phyloP scores from a whole-genome alignment of 176 grass and related monocot genomes.

The Juncus inflexus region DNA sequence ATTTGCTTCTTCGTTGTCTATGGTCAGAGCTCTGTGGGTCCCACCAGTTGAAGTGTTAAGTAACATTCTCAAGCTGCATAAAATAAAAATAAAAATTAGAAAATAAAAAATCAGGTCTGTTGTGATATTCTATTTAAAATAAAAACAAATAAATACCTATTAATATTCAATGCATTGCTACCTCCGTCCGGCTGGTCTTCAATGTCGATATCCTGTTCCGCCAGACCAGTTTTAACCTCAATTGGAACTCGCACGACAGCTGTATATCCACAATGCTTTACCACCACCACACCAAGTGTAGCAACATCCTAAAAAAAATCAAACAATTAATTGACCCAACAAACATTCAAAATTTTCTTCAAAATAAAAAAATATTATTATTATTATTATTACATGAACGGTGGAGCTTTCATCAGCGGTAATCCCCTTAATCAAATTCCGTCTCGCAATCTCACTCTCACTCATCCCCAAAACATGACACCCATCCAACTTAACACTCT shows the following conservation, averaged over 20 bases:
- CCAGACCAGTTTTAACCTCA: slow-evolving; percentile 32
- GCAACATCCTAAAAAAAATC: slow-evolving; percentile 63
- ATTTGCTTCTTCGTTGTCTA: slow-evolving; percentile 42
- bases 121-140: no score
- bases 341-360: not conserved
- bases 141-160: slow-evolving; percentile 50
- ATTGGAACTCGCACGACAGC: slow-evolving; percentile 87
- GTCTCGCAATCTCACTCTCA: slow-evolving; percentile 58
- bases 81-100: slow-evolving; percentile 13
- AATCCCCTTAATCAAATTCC: slow-evolving; percentile 91
- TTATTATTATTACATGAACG: slow-evolving; percentile 54
- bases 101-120: not conserved
- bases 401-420: slow-evolving; percentile 96
- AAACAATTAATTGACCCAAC: not conserved
- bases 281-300: slow-evolving; percentile 83
- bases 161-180: slow-evolving; percentile 85
- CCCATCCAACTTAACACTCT: slow-evolving; percentile 81
- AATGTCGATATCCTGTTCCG: slow-evolving; percentile 61
- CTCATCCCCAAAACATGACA: slow-evolving; percentile 60
- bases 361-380: slow-evolving; percentile 11
- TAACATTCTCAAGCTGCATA: slow-evolving; percentile 87
- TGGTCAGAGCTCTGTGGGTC: slow-evolving; percentile 39
- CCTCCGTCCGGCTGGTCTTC: slow-evolving; percentile 88
- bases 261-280: slow-evolving; percentile 91
- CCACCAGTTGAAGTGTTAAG: slow-evolving; percentile 65